Base-by-base conservation (phyloP, 441 rosid genomes). In the Capsella rubella region DNA sequence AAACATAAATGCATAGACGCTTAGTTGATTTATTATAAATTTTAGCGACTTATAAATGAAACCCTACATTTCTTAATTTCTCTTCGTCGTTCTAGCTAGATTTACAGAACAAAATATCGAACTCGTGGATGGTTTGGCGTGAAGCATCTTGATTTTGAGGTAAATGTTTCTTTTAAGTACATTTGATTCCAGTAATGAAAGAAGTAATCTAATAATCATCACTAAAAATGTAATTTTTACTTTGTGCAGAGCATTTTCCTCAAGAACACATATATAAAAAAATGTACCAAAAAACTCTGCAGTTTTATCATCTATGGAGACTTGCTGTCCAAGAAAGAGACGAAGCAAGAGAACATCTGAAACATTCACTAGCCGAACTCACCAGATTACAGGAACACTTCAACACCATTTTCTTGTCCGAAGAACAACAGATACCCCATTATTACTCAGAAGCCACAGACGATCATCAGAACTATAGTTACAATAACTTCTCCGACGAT, bases 311-410 rank as follows among this genome's bases (percentile, higher is more conserved):
- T 37, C 31, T 35, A 51, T 66, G 70, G 70, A 35, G 25, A 66
- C 58, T 66, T 66, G 70, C 70, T 21, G 59, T 35, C 1, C 59
- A 51, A 66, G 70, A 66, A 66, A 66, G 49, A 66, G 70, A 66
- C 3, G 70, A 66, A 66, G 59, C 70, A 25, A 66, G 47, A 35
- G 59, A 66, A 51, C 47, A 21, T 35, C 58, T 66, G 35, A 34
- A 37, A 51, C 47, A 35, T 25, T 51, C 70, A 51, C 59, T 51
- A 8, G 47, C 32, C 25, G 46, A 51, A 34, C 49, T 66, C n/a
- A 14, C 70, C 3, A 51, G 9, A 16, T 14, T 66, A 35, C 70
- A 66, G 10, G 47, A 66, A 51, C 14, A 3, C 14, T 4, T 51
- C 10, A 66, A 66, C 49, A 51, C 46, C 3, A 27, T 50, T 13